Percentiles rank a stretch among this genome's conserved stretches.
phyloP scores from a whole-genome alignment of 306 rosid genomes.

The Rosa multiflora region DNA sequence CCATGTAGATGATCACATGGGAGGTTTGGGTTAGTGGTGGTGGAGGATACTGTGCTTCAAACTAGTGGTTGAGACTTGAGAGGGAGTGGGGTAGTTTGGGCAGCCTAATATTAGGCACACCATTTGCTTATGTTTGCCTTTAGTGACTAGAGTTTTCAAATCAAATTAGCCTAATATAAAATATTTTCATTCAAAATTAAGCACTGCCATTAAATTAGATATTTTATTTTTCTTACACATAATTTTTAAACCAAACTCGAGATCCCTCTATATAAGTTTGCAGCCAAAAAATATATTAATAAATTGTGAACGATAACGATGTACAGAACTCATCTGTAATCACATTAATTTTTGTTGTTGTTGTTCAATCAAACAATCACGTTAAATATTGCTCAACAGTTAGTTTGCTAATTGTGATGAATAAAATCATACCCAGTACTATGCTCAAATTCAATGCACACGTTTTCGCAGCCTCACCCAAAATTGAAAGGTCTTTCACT shows the following conservation, averaged over 20 bases:
- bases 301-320: too few relatives aligned
- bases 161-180: neutral
- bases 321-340: neutral
- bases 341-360: neutral
- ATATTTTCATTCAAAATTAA: neutral
- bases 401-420: neutral
- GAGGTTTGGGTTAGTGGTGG: slow-evolving; percentile 25
- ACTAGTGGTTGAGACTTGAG: slow-evolving; percentile 1
- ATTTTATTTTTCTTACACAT: neutral
- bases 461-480: neutral
- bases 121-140: slow-evolving; percentile 3
- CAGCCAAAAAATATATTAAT: too few relatives aligned
- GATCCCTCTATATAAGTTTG: too few relatives aligned
- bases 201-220: neutral
- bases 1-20: slow-evolving; percentile 27
- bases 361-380: neutral
- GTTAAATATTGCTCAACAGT: neutral
- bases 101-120: slow-evolving; percentile 21
- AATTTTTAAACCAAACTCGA: too few relatives aligned
- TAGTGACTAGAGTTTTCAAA: neutral
- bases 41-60: neutral
- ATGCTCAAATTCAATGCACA: neutral
- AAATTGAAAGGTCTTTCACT: neutral
- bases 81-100: neutral
- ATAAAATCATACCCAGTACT: neutral